Percentiles rank a stretch among this genome's conserved stretches.
Conservation (phyloP, 2,329 filamentous ascomycete genomes). For the Verticillium isaacii region DNA sequence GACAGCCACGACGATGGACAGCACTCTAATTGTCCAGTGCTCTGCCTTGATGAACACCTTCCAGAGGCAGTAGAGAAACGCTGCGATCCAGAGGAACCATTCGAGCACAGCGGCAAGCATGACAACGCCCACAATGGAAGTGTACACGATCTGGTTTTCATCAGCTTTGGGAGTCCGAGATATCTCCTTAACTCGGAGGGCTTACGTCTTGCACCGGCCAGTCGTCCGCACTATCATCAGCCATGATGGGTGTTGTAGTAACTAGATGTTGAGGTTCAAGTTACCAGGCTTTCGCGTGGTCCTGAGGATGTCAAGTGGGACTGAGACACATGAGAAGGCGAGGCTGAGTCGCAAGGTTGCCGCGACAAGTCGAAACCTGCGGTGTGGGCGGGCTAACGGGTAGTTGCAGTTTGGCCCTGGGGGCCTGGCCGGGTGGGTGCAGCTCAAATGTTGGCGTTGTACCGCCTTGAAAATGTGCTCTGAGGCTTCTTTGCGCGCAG, state of each 20-base stretch:
- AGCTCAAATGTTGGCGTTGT: conserved; percentile 2
- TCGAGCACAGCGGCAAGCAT: conserved; percentile 84
- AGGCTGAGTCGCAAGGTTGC: not conserved
- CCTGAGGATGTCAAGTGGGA: not conserved
- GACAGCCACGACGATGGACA: conserved; percentile 71
- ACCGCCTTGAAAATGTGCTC: not conserved
- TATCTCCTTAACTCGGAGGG: not conserved
- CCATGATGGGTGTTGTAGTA: conserved; percentile 30
- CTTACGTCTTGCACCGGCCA: conserved; percentile 47
- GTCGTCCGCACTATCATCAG: conserved; percentile 29
- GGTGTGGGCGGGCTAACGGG: conserved; percentile 1
- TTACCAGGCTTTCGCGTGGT: no score
- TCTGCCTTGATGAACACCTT: conserved; percentile 90
- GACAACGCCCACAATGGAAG: conserved; percentile 71
- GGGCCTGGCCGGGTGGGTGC: conserved; percentile 6
- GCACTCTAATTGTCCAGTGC: conserved; percentile 73
- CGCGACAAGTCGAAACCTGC: not conserved
- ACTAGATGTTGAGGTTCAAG: not conserved
- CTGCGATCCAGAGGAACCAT: conserved; percentile 93
- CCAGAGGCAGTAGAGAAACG: conserved; percentile 84
- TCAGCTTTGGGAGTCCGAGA: conserved; percentile 10
- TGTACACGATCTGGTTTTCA: conserved; percentile 69
- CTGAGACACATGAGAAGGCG: not conserved
- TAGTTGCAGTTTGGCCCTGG: conserved; percentile 5
- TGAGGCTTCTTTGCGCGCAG: not conserved